Base-by-base conservation (phyloP, 2,329 filamentous ascomycete genomes). In the Acarospora socialis region DNA sequence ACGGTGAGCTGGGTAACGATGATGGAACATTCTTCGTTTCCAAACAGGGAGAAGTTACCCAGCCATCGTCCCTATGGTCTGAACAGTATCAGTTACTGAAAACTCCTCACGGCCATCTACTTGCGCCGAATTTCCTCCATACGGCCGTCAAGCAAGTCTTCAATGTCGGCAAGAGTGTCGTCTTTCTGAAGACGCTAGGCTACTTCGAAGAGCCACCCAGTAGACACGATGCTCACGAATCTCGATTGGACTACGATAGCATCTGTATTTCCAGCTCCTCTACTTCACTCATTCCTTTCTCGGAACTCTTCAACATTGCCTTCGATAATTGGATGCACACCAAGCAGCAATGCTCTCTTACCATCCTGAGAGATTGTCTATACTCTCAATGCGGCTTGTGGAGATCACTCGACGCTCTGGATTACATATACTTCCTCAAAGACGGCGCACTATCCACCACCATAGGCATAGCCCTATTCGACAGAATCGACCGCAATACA, bases 111-210 rank as follows among this genome's bases (percentile, higher is more conserved):
- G 73, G 75, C 10, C 56, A 57, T 2, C 52, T 84, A 1, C 73
- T 78, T 44, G 75, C 77, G 0, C 86, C 87, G 0, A 65, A 59
- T 3, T 94, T 93, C 42, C 63, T 94, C 4, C 70, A 75, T 22
- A 66, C 76, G 2, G 70, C 76, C 2, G 73, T 72, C 0, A 58
- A 62, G 15, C 79, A 75, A 39, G 82, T 94, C 21, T 87, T 93
- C 46, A 83, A 77, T 1, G 77, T 82, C 2, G 87, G 87, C 0
- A 94, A 94, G 54, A 92, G 79, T 45, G 76, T 90, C 34, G 72
- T 90, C 1, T 78, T 94, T 26, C 58, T 94, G n/a, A 77, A 76
- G 38, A 70, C 77, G 28, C 61, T 93, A 7, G 71, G 74, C 23
- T 62, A 66, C 34, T 62, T 33, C 41, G 9, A 44, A 45, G 4